Conservation (phyloP, 495 filamentous ascomycete species). For the Tirmania nivea region DNA sequence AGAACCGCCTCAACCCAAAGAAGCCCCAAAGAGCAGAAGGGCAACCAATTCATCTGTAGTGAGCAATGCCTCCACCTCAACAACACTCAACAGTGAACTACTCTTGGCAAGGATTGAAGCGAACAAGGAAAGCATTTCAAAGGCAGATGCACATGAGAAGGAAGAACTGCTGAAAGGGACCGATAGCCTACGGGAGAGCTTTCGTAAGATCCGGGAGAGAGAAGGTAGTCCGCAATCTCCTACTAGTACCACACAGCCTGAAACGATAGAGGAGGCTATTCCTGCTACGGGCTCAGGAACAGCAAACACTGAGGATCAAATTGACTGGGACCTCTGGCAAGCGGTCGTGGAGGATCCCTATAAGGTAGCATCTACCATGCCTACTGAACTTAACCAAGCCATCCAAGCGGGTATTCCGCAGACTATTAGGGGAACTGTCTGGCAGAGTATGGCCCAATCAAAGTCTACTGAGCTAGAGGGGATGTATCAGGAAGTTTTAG, state of each 20-base stretch:
- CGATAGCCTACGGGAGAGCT: constrained; percentile 17
- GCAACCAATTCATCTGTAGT: constrained; percentile 16
- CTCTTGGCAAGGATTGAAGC: constrained; percentile 10
- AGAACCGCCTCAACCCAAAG: constrained; percentile 2
- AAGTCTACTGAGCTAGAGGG: constrained; percentile 73
- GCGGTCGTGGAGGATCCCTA: constrained; percentile 80
- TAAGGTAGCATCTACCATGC: constrained; percentile 60
- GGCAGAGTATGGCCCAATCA: constrained; percentile 90
- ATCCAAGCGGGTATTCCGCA: constrained; percentile 87
- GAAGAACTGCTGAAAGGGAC: constrained; percentile 13
- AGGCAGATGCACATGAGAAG: constrained; percentile 12
- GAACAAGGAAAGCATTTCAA: constrained; percentile 9
- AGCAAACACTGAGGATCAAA: constrained; percentile 15
- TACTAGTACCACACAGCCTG: background rate
- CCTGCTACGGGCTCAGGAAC: constrained; percentile 1
- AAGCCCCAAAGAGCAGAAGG: constrained; percentile 9
- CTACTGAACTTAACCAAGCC: constrained; percentile 69
- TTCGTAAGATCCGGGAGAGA: constrained; percentile 17
- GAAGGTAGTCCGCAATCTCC: constrained; percentile 2
- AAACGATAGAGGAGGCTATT: constrained; percentile 3
- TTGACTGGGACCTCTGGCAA: constrained; percentile 98
- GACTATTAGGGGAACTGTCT: constrained; percentile 87
- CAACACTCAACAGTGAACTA: constrained; percentile 12
- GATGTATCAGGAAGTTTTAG: constrained; percentile 66
- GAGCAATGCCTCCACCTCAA: constrained; percentile 12